Percentiles rank a stretch among this genome's conserved stretches.
Conservation (phyloP, 2,329 filamentous ascomycete genomes). For the Aurifilum marmelostoma region DNA sequence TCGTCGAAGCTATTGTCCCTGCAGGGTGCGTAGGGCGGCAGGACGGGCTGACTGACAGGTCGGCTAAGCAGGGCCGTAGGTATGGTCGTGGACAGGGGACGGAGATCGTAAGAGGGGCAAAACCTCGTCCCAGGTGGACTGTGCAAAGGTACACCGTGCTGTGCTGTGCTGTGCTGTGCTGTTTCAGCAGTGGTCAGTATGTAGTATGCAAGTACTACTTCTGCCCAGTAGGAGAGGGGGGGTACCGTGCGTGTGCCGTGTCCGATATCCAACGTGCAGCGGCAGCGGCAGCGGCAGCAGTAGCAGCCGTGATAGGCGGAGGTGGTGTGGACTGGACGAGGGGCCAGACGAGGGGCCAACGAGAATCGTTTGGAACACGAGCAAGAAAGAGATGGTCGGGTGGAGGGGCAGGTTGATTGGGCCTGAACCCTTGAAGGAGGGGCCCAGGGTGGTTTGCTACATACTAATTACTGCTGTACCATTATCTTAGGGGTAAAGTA, state of each 20-base stretch:
- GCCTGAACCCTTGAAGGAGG: not conserved
- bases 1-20: not conserved
- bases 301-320: not conserved
- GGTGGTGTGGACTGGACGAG: not conserved
- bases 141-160: not conserved
- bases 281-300: not conserved
- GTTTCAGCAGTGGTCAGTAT: not conserved
- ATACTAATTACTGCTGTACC: not conserved
- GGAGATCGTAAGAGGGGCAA: constrained; percentile 4
- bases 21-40: constrained; percentile 1
- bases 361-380: not conserved
- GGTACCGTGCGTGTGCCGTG: not conserved
- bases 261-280: not conserved
- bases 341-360: not conserved
- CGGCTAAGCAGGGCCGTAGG: not conserved
- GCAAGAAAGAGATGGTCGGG: not conserved
- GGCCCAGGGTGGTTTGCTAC: not conserved
- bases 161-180: not conserved
- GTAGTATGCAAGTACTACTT: not conserved
- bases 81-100: constrained; percentile 5
- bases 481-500: no score
- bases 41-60: not conserved
- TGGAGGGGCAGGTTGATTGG: not conserved
- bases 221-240: not conserved
- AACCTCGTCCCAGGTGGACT: not conserved